Evolutionary conservation across 73 alveolate genomes (phyloP).

Genomic region (Tetrahymena elliotti): DNA sequence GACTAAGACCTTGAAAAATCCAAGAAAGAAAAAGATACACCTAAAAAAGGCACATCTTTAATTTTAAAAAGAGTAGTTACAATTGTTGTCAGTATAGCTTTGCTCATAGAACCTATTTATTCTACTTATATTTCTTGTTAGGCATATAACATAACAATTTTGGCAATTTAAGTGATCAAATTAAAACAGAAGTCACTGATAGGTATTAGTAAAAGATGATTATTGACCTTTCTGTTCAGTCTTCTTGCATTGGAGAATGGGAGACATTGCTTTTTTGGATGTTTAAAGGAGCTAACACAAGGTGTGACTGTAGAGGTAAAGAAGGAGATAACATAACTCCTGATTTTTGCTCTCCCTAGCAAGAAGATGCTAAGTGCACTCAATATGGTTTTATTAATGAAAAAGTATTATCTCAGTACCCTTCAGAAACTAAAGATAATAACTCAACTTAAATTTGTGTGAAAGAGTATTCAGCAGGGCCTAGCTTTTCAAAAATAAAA

Average conservation of each 20-base stretch:
- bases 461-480: not conserved
- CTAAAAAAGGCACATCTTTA: not conserved
- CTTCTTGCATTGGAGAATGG: not conserved
- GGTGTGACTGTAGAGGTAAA: not conserved
- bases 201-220: not conserved
- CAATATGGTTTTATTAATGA: not conserved
- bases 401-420: not conserved
- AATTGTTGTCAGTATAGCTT: not conserved
- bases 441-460: not conserved
- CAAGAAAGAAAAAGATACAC: not conserved
- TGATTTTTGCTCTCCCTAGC: not conserved
- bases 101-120: not conserved
- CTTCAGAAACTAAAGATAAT: not conserved
- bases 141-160: not conserved
- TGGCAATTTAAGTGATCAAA: not conserved
- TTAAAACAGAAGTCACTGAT: not conserved
- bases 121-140: not conserved
- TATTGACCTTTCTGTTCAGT: not conserved
- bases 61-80: not conserved
- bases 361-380: not conserved
- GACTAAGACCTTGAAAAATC: not conserved
- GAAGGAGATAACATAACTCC: not conserved
- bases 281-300: not conserved
- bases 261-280: not conserved
- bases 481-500: not conserved